Conservation (phyloP, 345 rosid genomes). For the Camelina hispida region DNA sequence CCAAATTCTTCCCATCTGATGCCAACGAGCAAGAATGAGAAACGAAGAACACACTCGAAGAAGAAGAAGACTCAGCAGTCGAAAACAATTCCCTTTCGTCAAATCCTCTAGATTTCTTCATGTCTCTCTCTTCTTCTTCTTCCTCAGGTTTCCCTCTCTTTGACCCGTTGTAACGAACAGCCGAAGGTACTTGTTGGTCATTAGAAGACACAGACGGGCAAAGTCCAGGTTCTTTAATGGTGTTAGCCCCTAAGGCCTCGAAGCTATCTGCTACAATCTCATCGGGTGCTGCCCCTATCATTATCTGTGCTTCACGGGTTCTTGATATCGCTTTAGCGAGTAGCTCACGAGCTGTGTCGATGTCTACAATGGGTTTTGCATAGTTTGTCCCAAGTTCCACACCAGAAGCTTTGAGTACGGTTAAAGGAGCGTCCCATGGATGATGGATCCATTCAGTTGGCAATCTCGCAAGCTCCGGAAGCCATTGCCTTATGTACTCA, state of each 20-base stretch:
- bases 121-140: constrained; percentile 42
- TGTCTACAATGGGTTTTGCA: constrained; percentile 71
- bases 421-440: constrained; percentile 84
- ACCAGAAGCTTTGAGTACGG: constrained; percentile 75
- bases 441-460: constrained; percentile 95
- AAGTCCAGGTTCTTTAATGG: constrained; percentile 48
- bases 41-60: constrained; percentile 62
- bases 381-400: constrained; percentile 74
- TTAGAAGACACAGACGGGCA: constrained; percentile 61
- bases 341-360: constrained; percentile 68
- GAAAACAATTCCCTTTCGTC: constrained; percentile 63
- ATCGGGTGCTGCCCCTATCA: constrained; percentile 48
- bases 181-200: constrained; percentile 80
- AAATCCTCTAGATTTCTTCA: constrained; percentile 33
- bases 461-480: constrained; percentile 90
- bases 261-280: constrained; percentile 80
- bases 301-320: constrained; percentile 77
- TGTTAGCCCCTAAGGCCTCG: constrained; percentile 50
- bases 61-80: constrained; percentile 70
- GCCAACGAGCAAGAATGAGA: constrained; percentile 59
- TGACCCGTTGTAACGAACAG: constrained; percentile 46
- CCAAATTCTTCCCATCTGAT: constrained; percentile 51
- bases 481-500: constrained; percentile 87
- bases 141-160: constrained; percentile 65
- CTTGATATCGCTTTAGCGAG: constrained; percentile 73